phyloP scores from a whole-genome alignment of 768 basidiomycete species.

The Russula vinacea region DNA sequence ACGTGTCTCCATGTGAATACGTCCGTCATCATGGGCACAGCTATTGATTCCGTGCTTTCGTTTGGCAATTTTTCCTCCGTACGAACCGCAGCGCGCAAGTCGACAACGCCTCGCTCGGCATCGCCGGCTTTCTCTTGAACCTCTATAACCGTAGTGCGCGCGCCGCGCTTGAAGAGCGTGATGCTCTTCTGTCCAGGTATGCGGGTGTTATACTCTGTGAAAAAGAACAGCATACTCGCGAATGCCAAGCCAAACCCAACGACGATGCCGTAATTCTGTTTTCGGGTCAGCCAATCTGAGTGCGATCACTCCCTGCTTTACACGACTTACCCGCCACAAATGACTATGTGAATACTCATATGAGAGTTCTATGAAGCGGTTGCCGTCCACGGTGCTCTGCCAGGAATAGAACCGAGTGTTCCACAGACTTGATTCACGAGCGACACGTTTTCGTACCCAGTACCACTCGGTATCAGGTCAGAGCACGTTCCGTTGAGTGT shows the following conservation, averaged over 20 bases:
- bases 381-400: slow-evolving; percentile 62
- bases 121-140: slow-evolving; percentile 27
- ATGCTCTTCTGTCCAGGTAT: slow-evolving; percentile 42
- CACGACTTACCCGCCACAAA: slow-evolving; percentile 46
- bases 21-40: slow-evolving; percentile 40
- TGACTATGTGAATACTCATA: slow-evolving; percentile 44
- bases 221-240: slow-evolving; percentile 50
- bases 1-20: slow-evolving; percentile 81
- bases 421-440: slow-evolving; percentile 74
- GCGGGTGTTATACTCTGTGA: slow-evolving; percentile 54
- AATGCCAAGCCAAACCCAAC: slow-evolving; percentile 63
- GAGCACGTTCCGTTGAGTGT: slow-evolving; percentile 61
- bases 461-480: slow-evolving; percentile 56
- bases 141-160: slow-evolving; percentile 34
- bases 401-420: slow-evolving; percentile 60
- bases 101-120: slow-evolving; percentile 33
- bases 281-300: background rate
- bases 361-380: slow-evolving; percentile 48
- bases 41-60: slow-evolving; percentile 21
- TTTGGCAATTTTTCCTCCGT: slow-evolving; percentile 5
- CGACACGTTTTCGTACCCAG: slow-evolving; percentile 55
- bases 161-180: slow-evolving; percentile 64
- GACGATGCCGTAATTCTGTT: slow-evolving; percentile 67
- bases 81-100: background rate
- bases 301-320: background rate